phyloP scores from a whole-genome alignment of 2,329 filamentous ascomycete genomes.

The Endothia cerciana region DNA sequence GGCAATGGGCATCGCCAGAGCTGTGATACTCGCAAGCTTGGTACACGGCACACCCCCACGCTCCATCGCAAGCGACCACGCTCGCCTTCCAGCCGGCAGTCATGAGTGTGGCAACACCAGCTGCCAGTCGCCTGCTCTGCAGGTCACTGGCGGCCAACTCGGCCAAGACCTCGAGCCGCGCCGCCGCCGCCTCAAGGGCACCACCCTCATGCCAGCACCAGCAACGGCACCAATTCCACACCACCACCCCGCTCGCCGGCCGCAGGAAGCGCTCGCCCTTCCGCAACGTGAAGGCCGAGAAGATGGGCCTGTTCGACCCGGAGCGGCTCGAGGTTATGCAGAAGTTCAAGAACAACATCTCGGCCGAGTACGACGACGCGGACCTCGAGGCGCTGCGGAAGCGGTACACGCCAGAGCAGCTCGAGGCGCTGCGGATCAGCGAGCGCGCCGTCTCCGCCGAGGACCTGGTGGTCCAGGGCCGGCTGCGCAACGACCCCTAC shows the following conservation, averaged over 20 bases:
- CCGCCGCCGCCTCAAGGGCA: constrained; percentile 27
- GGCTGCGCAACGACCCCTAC: constrained; percentile 73
- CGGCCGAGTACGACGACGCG: constrained; percentile 67
- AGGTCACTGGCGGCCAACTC: constrained; percentile 48
- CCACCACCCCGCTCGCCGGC: constrained; percentile 50
- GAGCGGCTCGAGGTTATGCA: constrained; percentile 44
- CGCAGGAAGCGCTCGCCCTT: constrained; percentile 49
- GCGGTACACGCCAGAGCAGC: constrained; percentile 79
- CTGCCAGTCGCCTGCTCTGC: constrained; percentile 55
- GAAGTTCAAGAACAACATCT: constrained; percentile 51
- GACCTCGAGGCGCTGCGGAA: constrained; percentile 65
- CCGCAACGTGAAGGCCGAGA: constrained; percentile 54
- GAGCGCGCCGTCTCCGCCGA: constrained; percentile 75
- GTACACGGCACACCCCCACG: constrained; percentile 5
- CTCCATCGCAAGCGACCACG: constrained; percentile 16
- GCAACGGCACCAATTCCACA: constrained; percentile 54
- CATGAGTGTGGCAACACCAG: constrained; percentile 61
- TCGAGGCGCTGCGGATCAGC: constrained; percentile 79
- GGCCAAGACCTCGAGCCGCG: constrained; percentile 33
- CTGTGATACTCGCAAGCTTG: neutral
- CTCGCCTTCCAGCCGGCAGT: constrained; percentile 35
- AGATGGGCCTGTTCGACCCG: constrained; percentile 51
- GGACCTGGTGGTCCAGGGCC: constrained; percentile 75
- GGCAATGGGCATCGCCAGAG: constrained; percentile 14
- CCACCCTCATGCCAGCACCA: constrained; percentile 33